Evolutionary conservation across 2,329 filamentous ascomycete genomes (phyloP), one percentile per base, ranked within the genome.

Genomic region (Exophiala alcalophila): DNA sequence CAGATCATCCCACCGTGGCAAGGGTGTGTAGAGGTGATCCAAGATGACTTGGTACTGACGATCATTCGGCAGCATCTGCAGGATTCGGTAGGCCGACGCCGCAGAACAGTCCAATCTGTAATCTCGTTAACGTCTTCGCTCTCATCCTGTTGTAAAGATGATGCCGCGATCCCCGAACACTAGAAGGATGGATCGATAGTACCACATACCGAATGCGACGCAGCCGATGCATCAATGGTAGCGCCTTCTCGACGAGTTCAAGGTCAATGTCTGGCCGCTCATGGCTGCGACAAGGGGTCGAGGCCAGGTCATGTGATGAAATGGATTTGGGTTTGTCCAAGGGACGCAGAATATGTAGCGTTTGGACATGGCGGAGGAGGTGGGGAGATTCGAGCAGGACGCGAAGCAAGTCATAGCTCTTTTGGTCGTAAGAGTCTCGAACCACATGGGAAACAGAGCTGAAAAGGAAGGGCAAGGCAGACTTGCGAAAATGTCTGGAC

Each of bases 161-260:
- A n/a, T n/a, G n/a, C n/a, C n/a, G n/a, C n/a, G n/a, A n/a, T n/a
- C n/a, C n/a, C n/a, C n/a, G n/a, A n/a, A n/a, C n/a, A n/a, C n/a
- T n/a, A 2, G 9, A 9, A 8, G 19, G 10, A 19, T 8, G 9
- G 15, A 16, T 15, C 15, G 14, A 7, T 18, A 15, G 12, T 21
- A n/a, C 16, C 7, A 35, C 44, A 31, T 50, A 50, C 47, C 42
- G 39, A 20, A 53, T 43, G 8, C 44, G 40, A 11, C 33, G 50
- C 15, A 53, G 44, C 14, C 37, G 40, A 43, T 34, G 37, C 50
- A 53, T 50, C n/a, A 44, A 32, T 6, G 40, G 39, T 16, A 53
- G 25, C 27, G 25, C 20, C 4, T 45, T 16, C 11, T 42, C 32
- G 7, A 53, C 15, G 9, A 21, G 33, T 19, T 20, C 27, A 4